A percentile compares a stretch with the other conserved stretches of the same genome.
phyloP scores from a whole-genome alignment of 2,329 filamentous ascomycete genomes.

The Ceratocystis papillata region DNA sequence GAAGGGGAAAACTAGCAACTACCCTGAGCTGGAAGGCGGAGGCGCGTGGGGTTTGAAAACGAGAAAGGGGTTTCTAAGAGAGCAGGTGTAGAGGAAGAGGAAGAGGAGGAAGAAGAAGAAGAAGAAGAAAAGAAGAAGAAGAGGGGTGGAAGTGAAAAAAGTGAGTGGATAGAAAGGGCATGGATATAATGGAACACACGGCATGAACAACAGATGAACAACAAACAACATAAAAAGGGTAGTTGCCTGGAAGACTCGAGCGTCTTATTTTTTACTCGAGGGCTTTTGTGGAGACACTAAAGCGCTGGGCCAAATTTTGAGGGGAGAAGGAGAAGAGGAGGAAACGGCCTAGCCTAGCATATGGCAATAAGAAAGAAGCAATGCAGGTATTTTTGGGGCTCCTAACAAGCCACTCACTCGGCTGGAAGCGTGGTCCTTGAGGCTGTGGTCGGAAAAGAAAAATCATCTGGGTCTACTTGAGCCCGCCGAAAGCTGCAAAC shows the following conservation, averaged over 20 bases:
- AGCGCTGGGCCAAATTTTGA: background rate
- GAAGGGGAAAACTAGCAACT: constrained; percentile 6
- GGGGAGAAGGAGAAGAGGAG: background rate
- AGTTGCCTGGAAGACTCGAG: constrained; percentile 11
- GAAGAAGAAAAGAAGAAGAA: background rate
- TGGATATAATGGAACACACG: background rate
- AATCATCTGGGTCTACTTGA: background rate
- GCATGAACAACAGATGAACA: constrained; percentile 13
- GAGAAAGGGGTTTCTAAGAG: background rate
- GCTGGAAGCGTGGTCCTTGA: no score
- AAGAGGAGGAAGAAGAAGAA: background rate
- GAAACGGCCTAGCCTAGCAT: background rate
- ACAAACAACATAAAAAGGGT: background rate
- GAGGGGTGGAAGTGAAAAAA: background rate
- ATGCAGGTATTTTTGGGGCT: background rate
- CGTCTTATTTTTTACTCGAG: background rate
- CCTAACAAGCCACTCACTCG: no score
- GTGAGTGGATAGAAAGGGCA: background rate
- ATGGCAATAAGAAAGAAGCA: background rate
- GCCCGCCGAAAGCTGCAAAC: no score
- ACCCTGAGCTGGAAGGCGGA: constrained; percentile 4
- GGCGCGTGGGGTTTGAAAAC: background rate
- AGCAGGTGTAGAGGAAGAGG: background rate
- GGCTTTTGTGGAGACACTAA: background rate
- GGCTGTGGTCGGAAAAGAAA: background rate